Evolutionary conservation across 2,329 filamentous ascomycete genomes (phyloP), one percentile per base, ranked within the genome.

Genomic region (Pseudogymnoascus sp.): DNA sequence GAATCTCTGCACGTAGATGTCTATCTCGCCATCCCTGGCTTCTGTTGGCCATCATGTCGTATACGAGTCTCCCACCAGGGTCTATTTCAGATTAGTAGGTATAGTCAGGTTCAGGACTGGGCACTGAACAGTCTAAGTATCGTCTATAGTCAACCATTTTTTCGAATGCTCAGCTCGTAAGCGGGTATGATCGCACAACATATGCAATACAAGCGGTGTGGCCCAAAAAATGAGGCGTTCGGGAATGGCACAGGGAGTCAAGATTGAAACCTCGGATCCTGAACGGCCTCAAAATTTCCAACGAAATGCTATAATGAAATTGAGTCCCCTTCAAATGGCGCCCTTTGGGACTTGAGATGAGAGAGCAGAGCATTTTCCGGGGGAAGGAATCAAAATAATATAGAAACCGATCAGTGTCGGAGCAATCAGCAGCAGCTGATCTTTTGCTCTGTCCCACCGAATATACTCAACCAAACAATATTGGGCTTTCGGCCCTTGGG

Each of bases 11-110:
- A 28, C 57, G 57, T 37, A 58, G 14, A 39, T 58, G 33, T 39
- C 37, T 58, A 25, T 58, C 35, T 39, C 57, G 33, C 57, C 57
- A 58, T 9, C 22, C 37, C 35, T 25, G 57, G 12, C 35, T 38
- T 25, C 57, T 37, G 35, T 58, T 58, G 57, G 57, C 33, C 57
- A 58, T 58, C 37, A 58, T 37, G 35, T 38, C 57, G 18, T 58
- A 58, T 38, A 58, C 25, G 7, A 58, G 35, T 25, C 20, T 25
- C n/a, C 57, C 57, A 30, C 25, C 37, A 18, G 57, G 57, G 57
- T 58, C 57, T 58, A 58, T 25, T 16, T 58, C 33, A 14, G 18
- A 39, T 58, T 58, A 58, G 57, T 37, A 38, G 33, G 37, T 14
- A 28, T 33, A 30, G 16, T 54, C n/a, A 7, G 16, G 4, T 33